Evolutionary conservation across 768 basidiomycete species (phyloP), one percentile per base, ranked within the genome.

Genomic region (Fomitopsis serialis): DNA sequence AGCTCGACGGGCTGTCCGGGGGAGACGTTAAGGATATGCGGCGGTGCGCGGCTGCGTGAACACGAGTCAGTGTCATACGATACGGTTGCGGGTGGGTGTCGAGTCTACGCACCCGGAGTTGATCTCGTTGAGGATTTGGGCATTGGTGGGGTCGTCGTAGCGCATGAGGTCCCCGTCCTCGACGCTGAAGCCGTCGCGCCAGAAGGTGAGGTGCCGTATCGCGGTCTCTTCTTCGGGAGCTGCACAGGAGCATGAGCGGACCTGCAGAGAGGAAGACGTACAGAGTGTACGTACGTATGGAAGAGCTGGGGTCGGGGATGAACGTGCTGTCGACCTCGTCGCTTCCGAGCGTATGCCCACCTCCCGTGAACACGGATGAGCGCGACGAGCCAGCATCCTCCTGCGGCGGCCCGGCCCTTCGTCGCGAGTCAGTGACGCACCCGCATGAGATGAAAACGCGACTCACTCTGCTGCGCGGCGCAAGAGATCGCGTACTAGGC

Each of bases 171-270:
- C 84, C 5, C 93, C 92, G 57, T 93, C 91, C 63, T 97, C 91
- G 43, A 98, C 80, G 45, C 85, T 85, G 70, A 97, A 98, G 0
- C 97, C 97, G 55, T 98, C 80, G 37, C 84, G 78, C 96, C 96
- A 98, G 71, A 98, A 90, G 0, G 87, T 94, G 42, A 98, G 72
- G 52, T 80, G 78, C 9, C 96, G 84, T 45, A 84, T 79, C 0
- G 76, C 86, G 2, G 79, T 75, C 48, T 83, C 79, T 53, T 78
- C 78, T 54, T 77, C 75, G 6, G 69, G 68, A 2, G 72, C 73
- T 34, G 64, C 61, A 57, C 1, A 37, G 49, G 27, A 25, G 35
- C 1, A 27, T 50, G 34, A 58, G 24, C 48, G n/a, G n/a, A n/a
- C 17, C 29, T 21, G 34, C 29, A 36, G 32, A 48, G 12, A 49